Evolutionary conservation across 2,329 filamentous ascomycete species (phyloP).

Genomic region (Penicillium sp.): DNA sequence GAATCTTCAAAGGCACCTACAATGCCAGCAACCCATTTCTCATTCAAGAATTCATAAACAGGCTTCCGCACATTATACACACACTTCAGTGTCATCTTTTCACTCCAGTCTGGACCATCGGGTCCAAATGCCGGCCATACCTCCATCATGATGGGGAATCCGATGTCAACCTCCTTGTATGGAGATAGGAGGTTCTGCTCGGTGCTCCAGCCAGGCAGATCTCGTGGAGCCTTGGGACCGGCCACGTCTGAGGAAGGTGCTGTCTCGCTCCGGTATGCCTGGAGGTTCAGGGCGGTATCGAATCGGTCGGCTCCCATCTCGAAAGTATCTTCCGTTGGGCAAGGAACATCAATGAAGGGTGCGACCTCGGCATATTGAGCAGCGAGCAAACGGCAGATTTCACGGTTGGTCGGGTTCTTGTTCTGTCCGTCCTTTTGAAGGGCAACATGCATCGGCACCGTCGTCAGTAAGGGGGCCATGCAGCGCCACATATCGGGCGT

Average conservation of each 20-base stretch:
- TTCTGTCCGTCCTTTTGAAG: neutral
- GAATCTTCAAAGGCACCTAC: neutral
- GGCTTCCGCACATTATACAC: neutral
- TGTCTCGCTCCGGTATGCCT: neutral
- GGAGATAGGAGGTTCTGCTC: neutral
- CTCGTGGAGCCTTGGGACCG: neutral
- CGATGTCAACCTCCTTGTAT: neutral
- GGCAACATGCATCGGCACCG: neutral
- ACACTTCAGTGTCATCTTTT: neutral
- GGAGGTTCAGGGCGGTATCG: neutral
- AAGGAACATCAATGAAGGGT: neutral
- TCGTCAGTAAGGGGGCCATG: neutral
- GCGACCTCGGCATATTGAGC: neutral
- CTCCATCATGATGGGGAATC: neutral
- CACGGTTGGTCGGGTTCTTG: neutral
- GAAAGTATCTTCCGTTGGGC: neutral
- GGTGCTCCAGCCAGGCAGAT: neutral
- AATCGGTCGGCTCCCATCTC: neutral
- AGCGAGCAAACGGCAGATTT: neutral
- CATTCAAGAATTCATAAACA: neutral
- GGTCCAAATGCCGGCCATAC: neutral
- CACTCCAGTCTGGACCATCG: neutral
- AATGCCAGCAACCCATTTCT: neutral
- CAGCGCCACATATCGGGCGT: neutral
- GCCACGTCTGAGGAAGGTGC: neutral